Evolutionary conservation across 331 rosid genomes (phyloP), one percentile per base, ranked within the genome.

Genomic region (Telfairia occidentalis): DNA sequence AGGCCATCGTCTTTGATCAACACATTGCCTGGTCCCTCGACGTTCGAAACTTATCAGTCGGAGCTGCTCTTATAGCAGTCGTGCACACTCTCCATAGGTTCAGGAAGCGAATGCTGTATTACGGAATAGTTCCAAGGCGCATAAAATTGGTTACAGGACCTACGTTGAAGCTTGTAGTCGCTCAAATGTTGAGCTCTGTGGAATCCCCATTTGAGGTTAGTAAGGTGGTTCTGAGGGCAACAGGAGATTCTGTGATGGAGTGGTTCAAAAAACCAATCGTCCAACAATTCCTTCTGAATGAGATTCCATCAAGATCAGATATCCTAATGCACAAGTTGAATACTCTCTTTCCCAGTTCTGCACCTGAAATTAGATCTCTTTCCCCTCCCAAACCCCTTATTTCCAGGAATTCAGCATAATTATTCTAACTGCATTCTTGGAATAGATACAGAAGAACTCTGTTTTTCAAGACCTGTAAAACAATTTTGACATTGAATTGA

Each of bases 161-260:
- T 7, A 89, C 95, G 50, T 76, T 94, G 70, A 91, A 91, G 89
- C 92, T 94, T 66, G 98, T 89, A 69, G 73, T 88, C 37, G 98
- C 96, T 0, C 97, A 91, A 81, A 84, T 89, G 89, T 81, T 94
- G 85, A 86, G 87, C 85, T 87, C 96, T 0, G 96, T 94, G 64
- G 98, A 91, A 76, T 91, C 98, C 53, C 98, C 96, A 16, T 94
- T 94, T 81, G 97, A 94, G 90, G 98, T 91, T 50, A 88, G 96
- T 78, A 91, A 94, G 77, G 97, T 94, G 80, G 98, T 94, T 77
- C 83, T 91, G 69, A 88, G 98, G 77, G 96, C 97, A 19, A 89
- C 96, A 0, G 98, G 97, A 45, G 97, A 94, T 79, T 87, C 96
- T 9, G 90, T 88, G 79, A 89, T 94, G 98, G 96, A 89, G 64